These are phyloP conservation scores for Russula olivacea DNA, from an alignment of 768 basidiomycete species.

Conservation along the genomic window DNA sequence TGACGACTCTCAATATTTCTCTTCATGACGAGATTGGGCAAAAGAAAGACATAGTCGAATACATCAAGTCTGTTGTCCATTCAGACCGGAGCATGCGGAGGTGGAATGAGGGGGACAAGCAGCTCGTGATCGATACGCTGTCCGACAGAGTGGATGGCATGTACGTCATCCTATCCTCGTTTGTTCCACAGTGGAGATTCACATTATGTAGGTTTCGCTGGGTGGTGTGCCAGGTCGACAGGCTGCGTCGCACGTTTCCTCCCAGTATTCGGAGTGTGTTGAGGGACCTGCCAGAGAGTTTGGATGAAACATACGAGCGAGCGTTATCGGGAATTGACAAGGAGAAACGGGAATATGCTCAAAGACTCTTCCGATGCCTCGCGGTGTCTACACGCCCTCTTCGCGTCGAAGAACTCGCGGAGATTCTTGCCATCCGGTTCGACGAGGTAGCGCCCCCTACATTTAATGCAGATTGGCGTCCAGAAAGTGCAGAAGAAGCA, in stretches of 20 bases:
- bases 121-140: background rate
- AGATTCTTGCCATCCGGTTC: conserved; percentile 9
- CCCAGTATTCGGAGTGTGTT: background rate
- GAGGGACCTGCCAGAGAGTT: background rate
- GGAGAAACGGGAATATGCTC: background rate
- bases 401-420: conserved; percentile 6
- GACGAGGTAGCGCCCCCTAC: background rate
- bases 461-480: conserved; percentile 1
- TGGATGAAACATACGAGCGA: conserved; percentile 1
- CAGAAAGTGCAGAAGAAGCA: too few relatives aligned
- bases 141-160: conserved; percentile 11
- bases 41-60: background rate
- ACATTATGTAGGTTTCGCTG: conserved; percentile 4
- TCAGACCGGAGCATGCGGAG: background rate
- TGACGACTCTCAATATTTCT: background rate
- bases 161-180: too few relatives aligned
- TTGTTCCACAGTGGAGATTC: background rate
- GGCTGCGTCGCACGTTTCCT: background rate
- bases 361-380: conserved; percentile 5
- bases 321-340: background rate
- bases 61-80: background rate
- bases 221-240: background rate
- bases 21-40: background rate
- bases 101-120: background rate
- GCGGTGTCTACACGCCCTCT: conserved; percentile 1